These are phyloP conservation scores for Vigna radiata DNA, from an alignment of 306 rosid genomes.

Conservation along the genomic window DNA sequence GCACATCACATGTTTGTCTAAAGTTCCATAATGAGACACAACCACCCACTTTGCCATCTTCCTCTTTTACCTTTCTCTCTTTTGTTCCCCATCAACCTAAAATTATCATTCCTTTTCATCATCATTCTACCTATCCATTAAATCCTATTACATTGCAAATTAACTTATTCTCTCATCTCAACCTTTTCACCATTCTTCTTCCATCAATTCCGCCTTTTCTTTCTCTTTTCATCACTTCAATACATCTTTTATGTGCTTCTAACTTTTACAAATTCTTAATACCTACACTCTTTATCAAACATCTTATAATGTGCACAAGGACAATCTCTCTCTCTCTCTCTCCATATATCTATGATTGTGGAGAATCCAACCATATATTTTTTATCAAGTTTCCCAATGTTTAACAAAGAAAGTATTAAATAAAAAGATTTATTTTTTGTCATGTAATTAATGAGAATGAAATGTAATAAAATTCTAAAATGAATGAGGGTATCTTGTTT, in stretches of 20 bases:
- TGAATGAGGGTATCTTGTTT: background rate
- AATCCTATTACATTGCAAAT: conserved; percentile 4
- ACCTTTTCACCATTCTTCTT: conserved; percentile 9
- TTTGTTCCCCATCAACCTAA: conserved; percentile 36
- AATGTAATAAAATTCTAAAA: no score
- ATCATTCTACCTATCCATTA: conserved; percentile 26
- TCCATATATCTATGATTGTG: no score
- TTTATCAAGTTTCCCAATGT: no score
- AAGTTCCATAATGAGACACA: conserved; percentile 50
- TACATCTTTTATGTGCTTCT: background rate
- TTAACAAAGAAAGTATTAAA: no score
- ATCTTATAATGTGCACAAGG: background rate
- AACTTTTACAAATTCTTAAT: background rate
- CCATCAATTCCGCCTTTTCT: conserved; percentile 38
- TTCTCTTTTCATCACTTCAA: conserved; percentile 30
- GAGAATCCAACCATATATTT: no score
- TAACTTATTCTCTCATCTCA: conserved; percentile 18
- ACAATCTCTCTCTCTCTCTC: no score
- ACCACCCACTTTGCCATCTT: conserved; percentile 25
- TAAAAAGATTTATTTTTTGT: no score
- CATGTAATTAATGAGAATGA: no score
- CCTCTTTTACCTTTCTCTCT: conserved; percentile 35
- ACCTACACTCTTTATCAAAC: background rate
- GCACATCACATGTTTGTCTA: conserved; percentile 62
- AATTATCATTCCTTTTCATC: conserved; percentile 31